Evolutionary conservation across 495 filamentous ascomycete species (phyloP), one percentile per base, ranked within the genome.

Genomic region (Hypomontagnella submonticulosa): DNA sequence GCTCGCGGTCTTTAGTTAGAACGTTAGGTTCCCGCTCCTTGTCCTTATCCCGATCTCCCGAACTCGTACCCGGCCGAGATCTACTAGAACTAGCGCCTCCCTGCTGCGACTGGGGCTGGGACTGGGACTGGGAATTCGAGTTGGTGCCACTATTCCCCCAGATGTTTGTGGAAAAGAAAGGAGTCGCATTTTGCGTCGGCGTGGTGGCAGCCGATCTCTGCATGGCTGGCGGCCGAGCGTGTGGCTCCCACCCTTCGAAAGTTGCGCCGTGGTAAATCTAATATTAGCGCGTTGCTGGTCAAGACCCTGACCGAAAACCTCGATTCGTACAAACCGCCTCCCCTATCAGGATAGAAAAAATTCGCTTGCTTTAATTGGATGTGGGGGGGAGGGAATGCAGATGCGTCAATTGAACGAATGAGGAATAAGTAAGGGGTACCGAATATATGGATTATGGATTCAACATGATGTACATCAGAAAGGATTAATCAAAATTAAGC

Each of bases 141-240:
- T 47, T 66, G 42, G 30, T 38, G 54, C 50, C 58, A 57, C 55
- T 65, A 52, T 66, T 70, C 52, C 73, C 75, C 73, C 79, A 80
- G 59, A 76, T 65, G 63, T 74, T 75, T 53, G 74, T 63, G 15
- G 73, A 77, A 50, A 79, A 80, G 70, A 80, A 80, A 69, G 78
- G 76, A 72, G 72, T 72, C 64, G 73, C 73, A 63, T 73, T 66
- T 48, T 74, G 72, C 49, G 72, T 72, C 58, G 79, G 74, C 54
- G 74, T 74, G 12, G 74, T 67, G 67, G 71, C 63, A 60, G 62
- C 66, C 57, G 71, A 61, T 66, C 72, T 72, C 76, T 78, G 78
- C 78, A 80, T 81, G 74, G 71, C 74, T 74, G 61, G 38, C 46
- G 61, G 38, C 46, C 46, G 55, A 38, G 37, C 46, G 42, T 50